Conservation (phyloP, 305 asterid species). For the Euphrasia arctica region DNA sequence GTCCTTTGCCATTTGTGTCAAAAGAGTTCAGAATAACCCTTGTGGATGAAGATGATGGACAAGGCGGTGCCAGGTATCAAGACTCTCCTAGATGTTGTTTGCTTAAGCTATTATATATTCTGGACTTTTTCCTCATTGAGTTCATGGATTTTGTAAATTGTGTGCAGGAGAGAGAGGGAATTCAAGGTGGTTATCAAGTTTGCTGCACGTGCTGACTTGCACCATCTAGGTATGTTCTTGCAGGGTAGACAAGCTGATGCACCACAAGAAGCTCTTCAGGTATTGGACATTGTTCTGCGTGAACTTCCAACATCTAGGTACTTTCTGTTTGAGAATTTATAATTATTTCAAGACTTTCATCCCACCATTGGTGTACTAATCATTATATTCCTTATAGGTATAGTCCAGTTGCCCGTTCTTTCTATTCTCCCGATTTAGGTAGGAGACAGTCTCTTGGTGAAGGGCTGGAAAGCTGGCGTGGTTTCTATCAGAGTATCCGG, state of each 20-base stretch:
- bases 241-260: conserved; percentile 95
- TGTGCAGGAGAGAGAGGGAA: conserved; percentile 73
- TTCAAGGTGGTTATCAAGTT: conserved; percentile 85
- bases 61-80: conserved; percentile 55
- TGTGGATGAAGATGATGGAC: conserved; percentile 71
- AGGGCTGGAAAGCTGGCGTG: conserved; percentile 98
- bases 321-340: not conserved
- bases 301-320: conserved; percentile 84
- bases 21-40: conserved; percentile 73
- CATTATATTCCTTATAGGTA: conserved; percentile 38
- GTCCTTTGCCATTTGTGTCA: conserved; percentile 79
- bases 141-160: conserved; percentile 17
- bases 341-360: not conserved
- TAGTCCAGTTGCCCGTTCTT: conserved; percentile 83
- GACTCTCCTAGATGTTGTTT: not conserved
- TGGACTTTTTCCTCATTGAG: conserved; percentile 4
- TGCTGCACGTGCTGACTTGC: conserved; percentile 96
- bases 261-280: conserved; percentile 97
- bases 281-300: conserved; percentile 90
- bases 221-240: conserved; percentile 85
- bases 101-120: not conserved
- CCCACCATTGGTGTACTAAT: conserved; percentile 2
- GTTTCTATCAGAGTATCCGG: conserved; percentile 96
- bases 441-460: conserved; percentile 88
- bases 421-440: conserved; percentile 78